These are phyloP conservation scores for Septoria petroselini DNA, from an alignment of 2,329 filamentous ascomycete species.

Conservation along the genomic window DNA sequence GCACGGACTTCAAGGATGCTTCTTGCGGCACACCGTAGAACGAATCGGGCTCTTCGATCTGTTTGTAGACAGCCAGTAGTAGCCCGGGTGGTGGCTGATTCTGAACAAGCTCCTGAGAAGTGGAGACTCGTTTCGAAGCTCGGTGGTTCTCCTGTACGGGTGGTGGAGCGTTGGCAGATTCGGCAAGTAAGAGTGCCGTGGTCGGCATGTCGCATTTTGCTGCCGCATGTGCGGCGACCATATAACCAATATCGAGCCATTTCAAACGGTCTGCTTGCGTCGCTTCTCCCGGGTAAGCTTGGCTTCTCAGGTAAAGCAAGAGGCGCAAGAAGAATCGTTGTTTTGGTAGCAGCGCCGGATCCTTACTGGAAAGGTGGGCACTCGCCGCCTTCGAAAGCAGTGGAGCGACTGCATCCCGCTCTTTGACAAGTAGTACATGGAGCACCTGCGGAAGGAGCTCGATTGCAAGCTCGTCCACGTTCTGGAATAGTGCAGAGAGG, in stretches of 20 bases:
- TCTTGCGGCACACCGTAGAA: slow-evolving; percentile 88
- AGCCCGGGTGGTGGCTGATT: slow-evolving; percentile 57
- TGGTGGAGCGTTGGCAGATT: slow-evolving; percentile 49
- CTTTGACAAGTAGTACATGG: slow-evolving; percentile 72
- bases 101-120: slow-evolving; percentile 15
- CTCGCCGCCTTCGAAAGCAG: slow-evolving; percentile 46
- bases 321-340: slow-evolving; percentile 71
- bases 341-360: slow-evolving; percentile 55
- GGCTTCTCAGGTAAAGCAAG: slow-evolving; percentile 83
- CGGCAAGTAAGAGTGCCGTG: slow-evolving; percentile 77
- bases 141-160: slow-evolving; percentile 21
- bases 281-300: slow-evolving; percentile 68
- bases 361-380: slow-evolving; percentile 59
- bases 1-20: slow-evolving; percentile 70
- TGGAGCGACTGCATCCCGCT: slow-evolving; percentile 65
- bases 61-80: slow-evolving; percentile 79
- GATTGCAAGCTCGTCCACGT: slow-evolving; percentile 67
- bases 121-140: slow-evolving; percentile 29
- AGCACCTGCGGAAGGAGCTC: slow-evolving; percentile 71
- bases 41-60: slow-evolving; percentile 90
- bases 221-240: slow-evolving; percentile 67
- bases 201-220: slow-evolving; percentile 80
- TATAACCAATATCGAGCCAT: slow-evolving; percentile 84
- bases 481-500: slow-evolving; percentile 62
- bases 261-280: slow-evolving; percentile 74